Conservation (phyloP, 306 rosid genomes). For the Ammopiptanthus mongolicus region DNA sequence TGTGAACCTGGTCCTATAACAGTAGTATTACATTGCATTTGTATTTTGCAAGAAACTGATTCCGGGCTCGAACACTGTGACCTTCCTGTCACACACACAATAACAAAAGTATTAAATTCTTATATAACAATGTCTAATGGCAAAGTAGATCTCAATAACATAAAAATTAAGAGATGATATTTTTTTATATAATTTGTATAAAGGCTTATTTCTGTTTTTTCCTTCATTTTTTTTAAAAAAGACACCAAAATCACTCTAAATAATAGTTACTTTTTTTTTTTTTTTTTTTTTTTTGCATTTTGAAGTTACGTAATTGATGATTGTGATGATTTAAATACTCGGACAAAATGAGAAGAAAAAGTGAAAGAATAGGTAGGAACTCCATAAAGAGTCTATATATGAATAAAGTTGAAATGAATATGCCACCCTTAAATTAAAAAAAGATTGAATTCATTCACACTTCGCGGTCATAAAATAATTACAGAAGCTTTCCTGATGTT, state of each 20-base stretch:
- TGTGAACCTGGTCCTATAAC: too few species aligned
- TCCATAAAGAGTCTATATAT: constrained; percentile 18
- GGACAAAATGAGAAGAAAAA: not conserved
- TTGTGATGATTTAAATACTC: not conserved
- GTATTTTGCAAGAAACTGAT: too few species aligned
- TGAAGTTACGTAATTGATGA: not conserved
- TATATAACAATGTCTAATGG: too few species aligned
- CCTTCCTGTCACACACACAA: too few species aligned
- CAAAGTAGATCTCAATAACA: not conserved
- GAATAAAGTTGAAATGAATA: constrained; percentile 20
- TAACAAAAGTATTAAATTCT: too few species aligned
- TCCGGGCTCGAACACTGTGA: too few species aligned
- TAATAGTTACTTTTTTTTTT: too few species aligned
- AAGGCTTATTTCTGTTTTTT: not conserved
- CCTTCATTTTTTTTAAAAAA: not conserved
- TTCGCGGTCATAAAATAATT: not conserved
- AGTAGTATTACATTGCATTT: too few species aligned
- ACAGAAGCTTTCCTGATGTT: constrained; percentile 25
- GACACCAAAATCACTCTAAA: not conserved
- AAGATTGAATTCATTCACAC: not conserved
- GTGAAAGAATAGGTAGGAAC: constrained; percentile 15
- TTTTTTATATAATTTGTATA: not conserved
- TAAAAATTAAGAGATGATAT: not conserved
- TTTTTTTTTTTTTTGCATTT: too few species aligned
- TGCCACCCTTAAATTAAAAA: not conserved